Conservation (phyloP, 169 alveolate species). For the Plasmodium inui region DNA sequence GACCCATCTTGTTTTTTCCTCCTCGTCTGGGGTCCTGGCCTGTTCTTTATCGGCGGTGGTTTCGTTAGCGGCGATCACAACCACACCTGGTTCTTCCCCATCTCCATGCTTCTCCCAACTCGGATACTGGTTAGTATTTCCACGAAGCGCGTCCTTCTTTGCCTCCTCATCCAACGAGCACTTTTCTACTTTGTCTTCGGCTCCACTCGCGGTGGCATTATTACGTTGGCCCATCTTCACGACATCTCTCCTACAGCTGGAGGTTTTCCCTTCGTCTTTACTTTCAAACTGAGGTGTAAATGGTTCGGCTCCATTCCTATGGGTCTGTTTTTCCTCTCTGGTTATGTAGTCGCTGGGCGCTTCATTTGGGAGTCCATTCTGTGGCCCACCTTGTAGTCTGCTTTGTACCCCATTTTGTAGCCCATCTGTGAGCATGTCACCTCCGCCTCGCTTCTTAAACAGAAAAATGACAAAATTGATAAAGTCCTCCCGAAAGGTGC, state of each 20-base stretch:
- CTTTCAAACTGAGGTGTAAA: neutral
- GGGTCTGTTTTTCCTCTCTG: neutral
- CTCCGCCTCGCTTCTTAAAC: constrained; percentile 1
- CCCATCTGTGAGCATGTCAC: neutral
- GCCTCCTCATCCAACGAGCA: neutral
- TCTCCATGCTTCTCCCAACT: neutral
- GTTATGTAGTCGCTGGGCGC: neutral
- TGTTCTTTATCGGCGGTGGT: neutral
- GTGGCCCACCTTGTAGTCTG: neutral
- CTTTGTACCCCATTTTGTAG: neutral
- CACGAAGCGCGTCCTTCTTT: neutral
- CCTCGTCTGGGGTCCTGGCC: neutral
- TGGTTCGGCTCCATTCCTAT: neutral
- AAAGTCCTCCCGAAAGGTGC: constrained; percentile 30
- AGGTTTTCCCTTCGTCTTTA: neutral
- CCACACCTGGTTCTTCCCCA: neutral
- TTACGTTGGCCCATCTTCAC: neutral
- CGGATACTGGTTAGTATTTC: neutral
- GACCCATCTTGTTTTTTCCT: neutral
- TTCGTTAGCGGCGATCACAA: neutral
- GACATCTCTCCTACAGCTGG: neutral
- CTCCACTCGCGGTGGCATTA: neutral
- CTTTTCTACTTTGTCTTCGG: neutral
- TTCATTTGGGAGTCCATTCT: neutral
- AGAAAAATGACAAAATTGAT: constrained; percentile 40